A percentile compares a stretch with the other conserved stretches of the same genome.
Evolutionary conservation across 192 early-diverging fungal genomes (phyloP).

Genomic region (Borealophlyctis nickersoniae): DNA sequence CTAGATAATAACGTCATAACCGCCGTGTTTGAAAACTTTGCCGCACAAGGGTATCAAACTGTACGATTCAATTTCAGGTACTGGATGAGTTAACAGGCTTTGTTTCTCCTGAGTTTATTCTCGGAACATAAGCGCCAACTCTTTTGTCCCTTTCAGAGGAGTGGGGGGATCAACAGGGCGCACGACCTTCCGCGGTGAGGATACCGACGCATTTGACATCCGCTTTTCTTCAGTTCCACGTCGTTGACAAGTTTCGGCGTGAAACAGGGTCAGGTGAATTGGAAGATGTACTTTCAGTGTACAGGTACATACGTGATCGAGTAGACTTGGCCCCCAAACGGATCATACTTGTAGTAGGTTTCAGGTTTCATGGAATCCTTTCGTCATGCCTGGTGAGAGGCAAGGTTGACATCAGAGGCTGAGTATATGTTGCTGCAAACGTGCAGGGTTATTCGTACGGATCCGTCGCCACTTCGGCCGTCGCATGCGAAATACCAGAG

Average conservation of each 20-base stretch:
- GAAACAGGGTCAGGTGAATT: conserved; percentile 23
- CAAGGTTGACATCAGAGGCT: background rate
- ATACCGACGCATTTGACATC: no score
- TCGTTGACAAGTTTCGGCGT: no score
- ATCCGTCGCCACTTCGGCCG: conserved; percentile 9
- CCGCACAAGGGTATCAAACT: conserved; percentile 18
- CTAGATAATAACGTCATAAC: conserved; percentile 34
- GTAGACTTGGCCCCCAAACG: conserved; percentile 8
- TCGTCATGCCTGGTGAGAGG: background rate
- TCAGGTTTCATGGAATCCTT: background rate
- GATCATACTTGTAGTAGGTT: conserved; percentile 19
- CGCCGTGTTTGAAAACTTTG: conserved; percentile 28
- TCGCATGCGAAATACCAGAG: conserved; percentile 16
- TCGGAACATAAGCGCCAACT: background rate
- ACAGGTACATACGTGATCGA: conserved; percentile 6
- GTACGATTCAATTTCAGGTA: conserved; percentile 30
- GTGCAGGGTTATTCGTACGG: conserved; percentile 38
- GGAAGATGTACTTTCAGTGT: conserved; percentile 27
- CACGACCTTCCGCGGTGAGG: conserved; percentile 17
- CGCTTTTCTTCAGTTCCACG: no score
- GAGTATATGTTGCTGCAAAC: background rate
- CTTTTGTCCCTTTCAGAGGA: conserved; percentile 14
- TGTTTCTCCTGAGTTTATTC: background rate
- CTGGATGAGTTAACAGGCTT: background rate
- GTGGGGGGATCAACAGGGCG: conserved; percentile 25